Base-by-base conservation (phyloP, 768 basidiomycete species). In the Butyriboletus loyo region DNA sequence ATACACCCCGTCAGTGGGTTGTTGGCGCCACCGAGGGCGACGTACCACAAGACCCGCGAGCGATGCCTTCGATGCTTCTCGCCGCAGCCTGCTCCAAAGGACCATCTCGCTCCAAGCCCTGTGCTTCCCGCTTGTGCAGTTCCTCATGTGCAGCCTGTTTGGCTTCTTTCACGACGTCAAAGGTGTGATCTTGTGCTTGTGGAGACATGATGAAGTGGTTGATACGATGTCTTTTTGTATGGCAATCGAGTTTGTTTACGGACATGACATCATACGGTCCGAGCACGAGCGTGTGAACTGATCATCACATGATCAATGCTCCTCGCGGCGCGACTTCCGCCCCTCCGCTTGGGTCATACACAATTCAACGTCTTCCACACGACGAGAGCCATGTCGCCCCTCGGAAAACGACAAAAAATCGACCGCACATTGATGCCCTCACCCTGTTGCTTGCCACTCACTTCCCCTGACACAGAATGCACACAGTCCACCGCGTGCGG, bases 401-500 rank as follows among this genome's bases (percentile, higher is more conserved):
- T 22, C 17, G 19, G 15, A 24, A 57, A 56, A 42, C 51, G 36
- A 27, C 31, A 4, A 7, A 46, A 51, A 30, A 0, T 3, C 1
- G 50, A 50, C 15, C 25, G 22, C n/a, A n/a, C 39, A 11, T 14
- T 27, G 30, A 36, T 30, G 5, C 41, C 24, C 8, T 46, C 17
- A 1, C n/a, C 31, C 6, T 38, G 25, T 4, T 46, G 38, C 40
- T 44, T 37, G 3, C 45, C 36, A 11, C 30, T 25, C 5, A 17
- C 25, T 5, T 17, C 43, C 5, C 2, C 41, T 2, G 39, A 53
- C 41, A 11, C 28, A 3, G 53, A 52, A 36, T 21, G 25, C 49
- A 27, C 37, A 25, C 17, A 53, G 35, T 15, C 32, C 14, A 35
- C 17, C 24, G 7, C 13, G 60, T 62, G 46, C 48, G 61, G 3